A percentile compares a stretch with the other conserved stretches of the same genome.
Evolutionary conservation across 106 monocot genomes (phyloP).

Genomic region (Vanilla planifolia): DNA sequence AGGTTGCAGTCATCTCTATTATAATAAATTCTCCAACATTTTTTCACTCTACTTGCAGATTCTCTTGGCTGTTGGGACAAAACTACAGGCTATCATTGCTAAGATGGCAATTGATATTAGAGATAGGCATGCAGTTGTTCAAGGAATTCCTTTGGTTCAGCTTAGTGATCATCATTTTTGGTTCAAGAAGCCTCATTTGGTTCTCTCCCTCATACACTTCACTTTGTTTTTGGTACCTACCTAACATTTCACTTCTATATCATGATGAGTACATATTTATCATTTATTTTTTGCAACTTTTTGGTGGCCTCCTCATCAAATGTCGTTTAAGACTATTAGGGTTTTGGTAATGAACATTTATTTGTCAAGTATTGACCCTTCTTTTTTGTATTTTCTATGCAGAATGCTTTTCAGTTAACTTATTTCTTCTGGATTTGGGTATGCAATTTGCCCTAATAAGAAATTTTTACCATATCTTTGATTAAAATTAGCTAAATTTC

Average conservation of each 20-base stretch:
- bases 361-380: too few species aligned
- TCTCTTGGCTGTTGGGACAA: constrained; percentile 79
- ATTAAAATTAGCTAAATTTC: not conserved
- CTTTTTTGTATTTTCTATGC: constrained; percentile 37
- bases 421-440: constrained; percentile 94
- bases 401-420: constrained; percentile 87
- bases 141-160: constrained; percentile 82
- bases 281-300: too few species aligned
- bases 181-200: constrained; percentile 59
- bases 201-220: constrained; percentile 77
- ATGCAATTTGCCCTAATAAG: constrained; percentile 13
- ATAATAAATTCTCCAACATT: constrained; percentile 3
- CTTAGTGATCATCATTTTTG: constrained; percentile 78
- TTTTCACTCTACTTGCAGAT: constrained; percentile 29
- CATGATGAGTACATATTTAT: too few species aligned
- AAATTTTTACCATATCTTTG: not conserved
- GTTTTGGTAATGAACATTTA: too few species aligned
- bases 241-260: not conserved
- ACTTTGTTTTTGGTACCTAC: constrained; percentile 54
- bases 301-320: too few species aligned
- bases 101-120: constrained; percentile 78
- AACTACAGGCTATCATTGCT: constrained; percentile 80
- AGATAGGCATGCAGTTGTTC: constrained; percentile 68
- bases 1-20: not conserved
- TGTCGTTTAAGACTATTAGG: too few species aligned